Base-by-base conservation (phyloP, 225 moss, liverwort and hornwort genomes). In the Polytrichum commune region DNA sequence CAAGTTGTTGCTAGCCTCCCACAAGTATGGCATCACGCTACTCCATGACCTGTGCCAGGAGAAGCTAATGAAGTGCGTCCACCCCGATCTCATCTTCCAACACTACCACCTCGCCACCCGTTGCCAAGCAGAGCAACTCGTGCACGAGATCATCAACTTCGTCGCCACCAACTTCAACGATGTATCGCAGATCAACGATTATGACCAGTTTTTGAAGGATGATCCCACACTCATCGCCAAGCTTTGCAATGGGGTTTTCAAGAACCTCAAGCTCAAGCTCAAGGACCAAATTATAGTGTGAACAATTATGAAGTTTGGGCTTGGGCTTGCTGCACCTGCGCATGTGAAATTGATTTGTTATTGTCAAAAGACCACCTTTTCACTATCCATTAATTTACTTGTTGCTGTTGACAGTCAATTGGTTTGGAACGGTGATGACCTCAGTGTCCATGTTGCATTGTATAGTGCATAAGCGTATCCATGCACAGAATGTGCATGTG, bases 21-120 rank as follows among this genome's bases (percentile, higher is more conserved):
- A 83, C 5, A 86, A 75, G 25, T 83, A 82, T 46, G 55, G 25
- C 5, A 73, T 86, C 0, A 18, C 0, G 18, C 62, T 80, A 62
- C 80, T 86, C 28, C 75, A 83, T 64, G 63, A 83, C 2, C 60
- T 72, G 0, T 86, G 82, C 67, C 86, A 86, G 73, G 22, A 70
- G n/a, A 77, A 80, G 66, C 70, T 83, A 1, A 80, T 80, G 55
- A 77, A 73, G 63, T 79, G 72, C 19, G 62, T 83, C 35, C 70
- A 83, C 1, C 77, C 60, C 0, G 75, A 86, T 1, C 23, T 18
- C 7, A 73, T 86, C 60, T 83, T 83, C 30, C n/a, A 77, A 4
- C 77, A 79, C 69, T 83, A 86, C 62, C 27, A 80, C 32, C 73
- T 86, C 33, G 86, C 77, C 0, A 79, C 54, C 28, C 58, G 72